A percentile compares a stretch with the other conserved stretches of the same genome.
These are phyloP conservation scores for Dendrobium officinale DNA, from an alignment of 106 monocot species.

Conservation along the genomic window DNA sequence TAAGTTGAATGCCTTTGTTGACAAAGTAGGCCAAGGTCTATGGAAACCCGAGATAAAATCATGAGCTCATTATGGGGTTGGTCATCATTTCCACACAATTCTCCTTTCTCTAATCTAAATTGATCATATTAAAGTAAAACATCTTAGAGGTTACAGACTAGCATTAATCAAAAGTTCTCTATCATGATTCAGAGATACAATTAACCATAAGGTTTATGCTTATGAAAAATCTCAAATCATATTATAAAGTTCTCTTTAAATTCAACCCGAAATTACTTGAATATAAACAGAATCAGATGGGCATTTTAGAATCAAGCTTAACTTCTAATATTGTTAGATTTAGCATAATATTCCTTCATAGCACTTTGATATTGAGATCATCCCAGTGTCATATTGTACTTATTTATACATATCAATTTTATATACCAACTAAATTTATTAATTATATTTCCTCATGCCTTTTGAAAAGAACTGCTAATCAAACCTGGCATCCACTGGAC, in stretches of 20 bases:
- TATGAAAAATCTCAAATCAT: not conserved
- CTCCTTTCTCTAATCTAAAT: not conserved
- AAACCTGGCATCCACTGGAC: conserved; percentile 87
- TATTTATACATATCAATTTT: not conserved
- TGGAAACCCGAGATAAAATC: no score
- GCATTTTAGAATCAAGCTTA: not conserved
- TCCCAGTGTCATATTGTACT: not conserved
- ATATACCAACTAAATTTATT: not conserved
- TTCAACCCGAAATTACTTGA: not conserved
- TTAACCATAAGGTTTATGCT: not conserved
- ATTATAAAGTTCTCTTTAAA: not conserved
- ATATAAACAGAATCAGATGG: not conserved
- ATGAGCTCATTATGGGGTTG: no score
- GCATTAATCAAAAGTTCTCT: not conserved
- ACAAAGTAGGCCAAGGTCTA: no score
- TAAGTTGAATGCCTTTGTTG: no score
- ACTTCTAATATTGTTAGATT: not conserved
- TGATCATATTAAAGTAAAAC: not conserved
- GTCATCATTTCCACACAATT: not conserved
- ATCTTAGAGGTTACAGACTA: not conserved
- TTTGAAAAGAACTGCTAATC: not conserved
- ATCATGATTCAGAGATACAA: not conserved
- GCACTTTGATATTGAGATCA: not conserved
- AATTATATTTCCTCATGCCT: not conserved
- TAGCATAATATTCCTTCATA: not conserved